Base-by-base conservation (phyloP, 2,329 filamentous ascomycete genomes). In the Apiospora kogelbergensis region DNA sequence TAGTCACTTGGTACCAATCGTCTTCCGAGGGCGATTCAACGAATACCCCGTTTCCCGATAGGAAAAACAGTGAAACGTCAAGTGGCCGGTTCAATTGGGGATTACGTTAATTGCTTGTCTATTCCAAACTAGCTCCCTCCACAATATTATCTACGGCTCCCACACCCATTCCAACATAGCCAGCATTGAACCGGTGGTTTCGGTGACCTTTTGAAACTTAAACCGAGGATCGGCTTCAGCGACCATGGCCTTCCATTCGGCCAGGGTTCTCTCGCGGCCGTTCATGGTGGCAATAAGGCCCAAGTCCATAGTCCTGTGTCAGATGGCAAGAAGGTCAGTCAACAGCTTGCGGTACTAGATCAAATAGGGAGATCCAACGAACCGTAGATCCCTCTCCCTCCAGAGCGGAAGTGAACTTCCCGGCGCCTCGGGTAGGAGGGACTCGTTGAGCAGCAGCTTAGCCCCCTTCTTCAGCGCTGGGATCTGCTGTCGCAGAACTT, bases 221-320 rank as follows among this genome's bases (percentile, higher is more conserved):
- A 81, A 81, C 24, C 78, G 70, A 45, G 78, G 72, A 68, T 82
- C 80, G 3, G 81, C 81, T 60, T 71, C 68, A 37, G 30, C 64
- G 48, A 82, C 78, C 10, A 83, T 70, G 13, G 72, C 70, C 72
- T 76, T 78, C 81, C 80, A 83, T 17, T 78, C 80, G 44, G 72
- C 71, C 0, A 77, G 71, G 0, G 75, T 74, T 26, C 82, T 73
- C 72, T 84, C 82, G 68, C 76, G 76, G 0, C 77, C 76, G 71
- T 83, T 83, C 22, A 81, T 79, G 30, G 81, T 63, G 30, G 78
- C 75, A 72, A 81, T 79, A 78, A 84, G 79, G 40, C 77, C 74
- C 72, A 84, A 63, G 74, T 84, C 82, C 57, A 75, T 78, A n/a
- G 68, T 37, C 30, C 71, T 73, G 24, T 33, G 17, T 30, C 0